Base-by-base conservation (phyloP, 768 basidiomycete species). In the Sporobolomyces roseus region DNA sequence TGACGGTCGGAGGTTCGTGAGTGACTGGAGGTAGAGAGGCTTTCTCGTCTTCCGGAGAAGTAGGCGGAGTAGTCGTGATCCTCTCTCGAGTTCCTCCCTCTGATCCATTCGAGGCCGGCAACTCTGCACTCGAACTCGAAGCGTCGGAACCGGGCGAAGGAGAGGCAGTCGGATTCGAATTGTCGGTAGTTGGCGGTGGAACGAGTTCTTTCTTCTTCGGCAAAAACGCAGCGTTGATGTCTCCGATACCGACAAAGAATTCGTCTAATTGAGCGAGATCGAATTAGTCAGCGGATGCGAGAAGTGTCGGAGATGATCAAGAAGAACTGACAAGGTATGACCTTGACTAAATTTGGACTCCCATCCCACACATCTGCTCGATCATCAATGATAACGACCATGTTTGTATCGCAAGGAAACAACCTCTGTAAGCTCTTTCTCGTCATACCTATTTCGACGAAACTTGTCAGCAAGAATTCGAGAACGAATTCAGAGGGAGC, bases 341-440 rank as follows among this genome's bases (percentile, higher is more conserved):
- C 94, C 82, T 97, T 94, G 77, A 98, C 84, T 45, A 99, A 83
- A 79, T 99, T 97, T 3, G 93, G 92, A 75, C 90, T 90, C 85
- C 92, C 92, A 76, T 92, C 90, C 96, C 96, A 99, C 36, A 99
- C 94, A 77, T 99, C 96, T 5, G 91, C 89, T 30, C 96, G 87
- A 80, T 99, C 96, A 79, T 99, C 96, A 66, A 99, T 98, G 74
- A 99, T 90, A 73, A 98, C 94, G 2, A 98, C 94, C 94, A 96
- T 99, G 30, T 91, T 92, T 45, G 90, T 92, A 79, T 98, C 94
- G 64, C 90, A 92, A 9, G 96, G 96, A 77, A 99, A 99, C 54
- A 99, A 80, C 33, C 96, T 83, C 77, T 91, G 87, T 29, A 99
- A 79, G 76, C 87, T 91, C 80, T 99, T 99, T 78, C 90, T 88